Percentiles rank a stretch among this genome's conserved stretches.
These are phyloP conservation scores for Linnemannia hyalina DNA, from an alignment of 192 early-diverging fungal genomes.

Conservation along the genomic window DNA sequence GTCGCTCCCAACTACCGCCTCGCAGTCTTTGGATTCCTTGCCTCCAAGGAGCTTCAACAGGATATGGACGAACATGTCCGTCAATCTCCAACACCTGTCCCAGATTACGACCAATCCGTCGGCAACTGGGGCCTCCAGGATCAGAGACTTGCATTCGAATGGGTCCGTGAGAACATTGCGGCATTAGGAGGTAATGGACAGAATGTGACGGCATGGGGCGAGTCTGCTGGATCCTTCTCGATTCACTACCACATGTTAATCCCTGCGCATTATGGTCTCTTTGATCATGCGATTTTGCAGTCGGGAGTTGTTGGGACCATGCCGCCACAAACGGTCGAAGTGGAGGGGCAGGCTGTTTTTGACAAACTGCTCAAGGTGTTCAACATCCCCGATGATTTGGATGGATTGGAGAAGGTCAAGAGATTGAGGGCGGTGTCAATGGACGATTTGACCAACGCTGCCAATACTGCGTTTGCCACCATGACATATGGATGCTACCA, in stretches of 20 bases:
- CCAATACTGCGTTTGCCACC: background rate
- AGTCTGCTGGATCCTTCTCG: conserved; percentile 30
- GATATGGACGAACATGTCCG: conserved; percentile 23
- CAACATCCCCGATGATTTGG: conserved; percentile 21
- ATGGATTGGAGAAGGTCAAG: conserved; percentile 21
- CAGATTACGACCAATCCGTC: conserved; percentile 26
- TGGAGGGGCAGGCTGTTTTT: conserved; percentile 27
- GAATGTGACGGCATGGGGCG: conserved; percentile 34
- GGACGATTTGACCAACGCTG: conserved; percentile 10
- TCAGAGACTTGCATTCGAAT: conserved; percentile 37
- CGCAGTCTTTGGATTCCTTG: conserved; percentile 59
- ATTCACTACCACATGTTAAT: conserved; percentile 41
- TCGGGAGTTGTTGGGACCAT: conserved; percentile 22
- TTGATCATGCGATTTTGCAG: conserved; percentile 53
- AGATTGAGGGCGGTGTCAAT: conserved; percentile 13
- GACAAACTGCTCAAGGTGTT: conserved; percentile 10
- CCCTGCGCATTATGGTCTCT: conserved; percentile 27
- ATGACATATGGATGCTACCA: conserved; percentile 11
- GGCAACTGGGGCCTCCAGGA: conserved; percentile 48
- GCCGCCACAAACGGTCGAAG: background rate
- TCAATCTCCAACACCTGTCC: background rate
- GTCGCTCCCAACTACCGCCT: conserved; percentile 65
- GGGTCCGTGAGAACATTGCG: conserved; percentile 32
- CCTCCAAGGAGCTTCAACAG: conserved; percentile 33
- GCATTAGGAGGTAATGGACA: conserved; percentile 21